phyloP scores from a whole-genome alignment of 805 yeast genomes.

The Starmera amethionina region DNA sequence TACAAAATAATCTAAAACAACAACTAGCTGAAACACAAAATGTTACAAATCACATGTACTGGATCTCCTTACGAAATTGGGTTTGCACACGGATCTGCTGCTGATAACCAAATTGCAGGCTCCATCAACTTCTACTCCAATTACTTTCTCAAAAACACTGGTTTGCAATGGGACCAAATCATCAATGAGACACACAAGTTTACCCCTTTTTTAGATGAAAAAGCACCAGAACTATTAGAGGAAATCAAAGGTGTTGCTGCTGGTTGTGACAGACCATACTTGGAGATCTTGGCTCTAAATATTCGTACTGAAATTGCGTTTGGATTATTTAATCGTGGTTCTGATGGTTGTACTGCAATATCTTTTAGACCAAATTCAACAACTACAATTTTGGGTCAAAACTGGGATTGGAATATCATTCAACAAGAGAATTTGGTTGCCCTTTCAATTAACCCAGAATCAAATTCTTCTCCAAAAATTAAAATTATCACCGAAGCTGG shows the following conservation, averaged over 20 bases:
- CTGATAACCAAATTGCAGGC: slow-evolving; percentile 19
- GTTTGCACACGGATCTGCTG: slow-evolving; percentile 23
- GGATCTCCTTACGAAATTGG: slow-evolving; percentile 24
- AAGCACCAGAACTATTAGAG: slow-evolving; percentile 22
- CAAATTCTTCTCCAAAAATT: slow-evolving; percentile 13
- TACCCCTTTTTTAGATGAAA: slow-evolving; percentile 17
- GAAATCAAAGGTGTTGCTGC: slow-evolving; percentile 29
- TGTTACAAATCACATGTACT: neutral
- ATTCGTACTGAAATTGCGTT: slow-evolving; percentile 29
- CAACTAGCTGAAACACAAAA: neutral
- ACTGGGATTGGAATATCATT: slow-evolving; percentile 30
- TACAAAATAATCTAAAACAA: too few relatives aligned
- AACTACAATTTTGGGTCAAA: slow-evolving; percentile 20
- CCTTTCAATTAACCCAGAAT: neutral
- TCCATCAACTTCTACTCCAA: slow-evolving; percentile 21
- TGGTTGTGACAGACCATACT: slow-evolving; percentile 22
- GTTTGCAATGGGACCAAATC: slow-evolving; percentile 22
- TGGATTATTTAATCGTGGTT: slow-evolving; percentile 10
- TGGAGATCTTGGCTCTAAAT: slow-evolving; percentile 28
- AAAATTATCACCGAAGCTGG: slow-evolving; percentile 19
- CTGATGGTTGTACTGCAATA: slow-evolving; percentile 25
- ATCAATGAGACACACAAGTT: slow-evolving; percentile 17
- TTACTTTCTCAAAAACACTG: slow-evolving; percentile 16
- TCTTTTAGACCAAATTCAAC: neutral
- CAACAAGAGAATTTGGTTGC: neutral